These are phyloP conservation scores for Echria macrotheca DNA, from an alignment of 495 filamentous ascomycete species.

Conservation along the genomic window DNA sequence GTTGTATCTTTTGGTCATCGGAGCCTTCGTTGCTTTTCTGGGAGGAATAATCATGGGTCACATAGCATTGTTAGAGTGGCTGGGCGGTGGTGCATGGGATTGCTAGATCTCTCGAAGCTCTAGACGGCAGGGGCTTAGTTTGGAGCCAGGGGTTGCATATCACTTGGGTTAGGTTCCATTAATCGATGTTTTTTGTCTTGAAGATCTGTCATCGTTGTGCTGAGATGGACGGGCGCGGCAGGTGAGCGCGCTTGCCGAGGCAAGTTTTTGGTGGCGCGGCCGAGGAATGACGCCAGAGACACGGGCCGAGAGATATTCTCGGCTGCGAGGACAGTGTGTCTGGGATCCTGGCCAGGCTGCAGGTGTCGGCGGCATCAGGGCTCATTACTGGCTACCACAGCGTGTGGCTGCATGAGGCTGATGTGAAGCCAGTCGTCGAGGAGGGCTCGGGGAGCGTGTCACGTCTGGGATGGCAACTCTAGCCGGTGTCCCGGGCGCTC, in stretches of 20 bases:
- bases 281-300: not conserved
- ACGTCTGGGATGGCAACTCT: no score
- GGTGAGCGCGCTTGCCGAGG: not conserved
- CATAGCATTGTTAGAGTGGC: not conserved
- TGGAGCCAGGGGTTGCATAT: no score
- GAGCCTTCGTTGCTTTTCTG: not conserved
- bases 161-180: no score
- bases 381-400: constrained; percentile 12
- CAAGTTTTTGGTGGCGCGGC: not conserved
- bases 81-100: constrained; percentile 4
- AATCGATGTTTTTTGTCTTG: no score
- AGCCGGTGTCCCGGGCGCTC: not conserved
- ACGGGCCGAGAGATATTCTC: not conserved
- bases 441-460: no score
- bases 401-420: constrained; percentile 10
- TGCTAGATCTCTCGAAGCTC: not conserved
- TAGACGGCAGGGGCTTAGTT: not conserved
- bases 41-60: not conserved
- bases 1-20: not conserved
- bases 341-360: constrained; percentile 11
- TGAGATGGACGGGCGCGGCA: no score
- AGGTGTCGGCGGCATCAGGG: constrained; percentile 13
- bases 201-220: no score
- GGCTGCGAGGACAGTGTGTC: not conserved
- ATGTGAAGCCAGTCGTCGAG: no score